Conservation (phyloP, 768 basidiomycete genomes). For the Pulveroboletus sp. region DNA sequence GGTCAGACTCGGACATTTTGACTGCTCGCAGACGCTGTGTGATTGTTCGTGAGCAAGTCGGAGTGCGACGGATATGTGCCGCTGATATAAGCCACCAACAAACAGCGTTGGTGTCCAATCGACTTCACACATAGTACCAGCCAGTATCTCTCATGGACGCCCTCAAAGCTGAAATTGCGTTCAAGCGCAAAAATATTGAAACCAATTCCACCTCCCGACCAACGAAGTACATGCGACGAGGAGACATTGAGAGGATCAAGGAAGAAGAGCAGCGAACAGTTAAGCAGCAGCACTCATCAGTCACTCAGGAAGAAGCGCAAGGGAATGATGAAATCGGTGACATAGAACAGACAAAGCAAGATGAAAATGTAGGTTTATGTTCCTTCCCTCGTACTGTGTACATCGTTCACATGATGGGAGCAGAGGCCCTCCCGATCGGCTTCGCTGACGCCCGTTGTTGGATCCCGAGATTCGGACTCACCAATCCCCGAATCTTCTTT, state of each 20-base stretch:
- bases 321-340: slow-evolving; percentile 11
- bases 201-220: slow-evolving; percentile 47
- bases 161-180: slow-evolving; percentile 82
- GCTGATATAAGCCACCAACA: slow-evolving; percentile 25
- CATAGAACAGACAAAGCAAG: slow-evolving; percentile 23
- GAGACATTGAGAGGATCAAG: slow-evolving; percentile 77
- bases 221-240: slow-evolving; percentile 85
- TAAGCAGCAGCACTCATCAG: slow-evolving; percentile 33
- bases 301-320: slow-evolving; percentile 24
- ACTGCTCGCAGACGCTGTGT: slow-evolving; percentile 38
- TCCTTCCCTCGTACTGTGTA: slow-evolving; percentile 1
- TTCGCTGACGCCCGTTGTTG: slow-evolving; percentile 37
- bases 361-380: slow-evolving; percentile 50
- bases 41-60: slow-evolving; percentile 31
- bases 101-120: neutral
- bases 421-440: slow-evolving; percentile 39
- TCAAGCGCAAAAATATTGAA: slow-evolving; percentile 76
- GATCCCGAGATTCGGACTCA: slow-evolving; percentile 36
- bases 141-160: slow-evolving; percentile 61
- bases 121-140: neutral
- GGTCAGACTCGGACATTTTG: slow-evolving; percentile 60
- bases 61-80: slow-evolving; percentile 33
- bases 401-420: slow-evolving; percentile 42
- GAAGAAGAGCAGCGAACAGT: slow-evolving; percentile 41
- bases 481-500: slow-evolving; percentile 48